Conservation (phyloP, 2,329 filamentous ascomycete genomes). For the Metarhizium anisopliae region DNA sequence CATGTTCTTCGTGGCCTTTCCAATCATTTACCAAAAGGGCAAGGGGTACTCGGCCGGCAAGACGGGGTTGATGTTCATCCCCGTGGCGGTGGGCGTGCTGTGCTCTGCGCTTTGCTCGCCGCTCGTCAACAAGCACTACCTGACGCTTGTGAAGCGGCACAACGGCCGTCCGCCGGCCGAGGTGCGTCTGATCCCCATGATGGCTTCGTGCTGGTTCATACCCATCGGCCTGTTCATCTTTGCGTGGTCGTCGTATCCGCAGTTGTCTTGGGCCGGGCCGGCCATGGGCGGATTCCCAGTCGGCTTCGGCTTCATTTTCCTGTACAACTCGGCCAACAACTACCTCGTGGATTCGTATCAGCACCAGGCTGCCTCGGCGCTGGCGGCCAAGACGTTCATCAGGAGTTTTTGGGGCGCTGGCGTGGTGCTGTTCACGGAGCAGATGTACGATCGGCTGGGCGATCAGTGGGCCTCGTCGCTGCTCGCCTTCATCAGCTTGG, state of each 20-base stretch:
- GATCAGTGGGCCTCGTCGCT: slow-evolving; percentile 70
- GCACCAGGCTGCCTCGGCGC: too few species aligned
- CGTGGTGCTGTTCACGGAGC: slow-evolving; percentile 69
- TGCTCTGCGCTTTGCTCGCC: slow-evolving; percentile 58
- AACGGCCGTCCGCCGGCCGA: slow-evolving; percentile 56
- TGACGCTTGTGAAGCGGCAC: slow-evolving; percentile 39
- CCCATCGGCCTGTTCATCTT: too few species aligned
- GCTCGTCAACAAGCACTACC: slow-evolving; percentile 73
- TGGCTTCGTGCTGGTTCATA: slow-evolving; percentile 63
- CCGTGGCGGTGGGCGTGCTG: slow-evolving; percentile 67
- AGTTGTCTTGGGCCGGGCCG: slow-evolving; percentile 62
- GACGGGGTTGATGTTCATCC: slow-evolving; percentile 83
- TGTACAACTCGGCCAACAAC: slow-evolving; percentile 38
- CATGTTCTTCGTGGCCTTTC: slow-evolving; percentile 68
- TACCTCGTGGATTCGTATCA: too few species aligned
- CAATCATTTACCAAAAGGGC: slow-evolving; percentile 65
- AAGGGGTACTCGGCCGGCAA: slow-evolving; percentile 68
- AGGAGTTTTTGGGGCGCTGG: slow-evolving; percentile 72
- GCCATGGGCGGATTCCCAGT: slow-evolving; percentile 62
- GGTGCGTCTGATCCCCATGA: slow-evolving; percentile 73
- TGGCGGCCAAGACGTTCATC: slow-evolving; percentile 52
- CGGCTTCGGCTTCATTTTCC: slow-evolving; percentile 75
- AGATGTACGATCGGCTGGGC: slow-evolving; percentile 68
- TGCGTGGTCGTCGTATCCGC: slow-evolving; percentile 48
- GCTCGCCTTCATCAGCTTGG: slow-evolving; percentile 30